Evolutionary conservation across 768 basidiomycete species (phyloP).

Genomic region (Chlorophyllum brunneum): DNA sequence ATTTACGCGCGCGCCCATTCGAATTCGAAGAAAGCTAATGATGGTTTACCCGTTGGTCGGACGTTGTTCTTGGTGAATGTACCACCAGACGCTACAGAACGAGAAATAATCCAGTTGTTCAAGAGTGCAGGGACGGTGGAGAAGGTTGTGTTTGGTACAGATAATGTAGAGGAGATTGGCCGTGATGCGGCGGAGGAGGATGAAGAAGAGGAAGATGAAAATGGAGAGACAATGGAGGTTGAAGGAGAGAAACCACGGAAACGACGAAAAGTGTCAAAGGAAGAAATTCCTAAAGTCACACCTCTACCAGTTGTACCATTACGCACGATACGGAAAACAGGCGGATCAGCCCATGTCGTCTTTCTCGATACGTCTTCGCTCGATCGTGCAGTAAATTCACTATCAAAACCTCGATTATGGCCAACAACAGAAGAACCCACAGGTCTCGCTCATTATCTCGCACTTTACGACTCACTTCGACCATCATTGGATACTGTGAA

Average conservation of each 20-base stretch:
- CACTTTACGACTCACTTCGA: conserved; percentile 61
- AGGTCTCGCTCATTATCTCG: conserved; percentile 70
- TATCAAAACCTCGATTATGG: conserved; percentile 60
- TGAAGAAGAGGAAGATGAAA: conserved; percentile 34
- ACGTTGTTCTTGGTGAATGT: conserved; percentile 89
- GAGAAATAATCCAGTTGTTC: conserved; percentile 77
- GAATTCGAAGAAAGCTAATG: conserved; percentile 36
- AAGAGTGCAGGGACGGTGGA: conserved; percentile 76
- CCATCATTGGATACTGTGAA: conserved; percentile 73
- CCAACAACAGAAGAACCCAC: conserved; percentile 52
- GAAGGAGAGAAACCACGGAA: conserved; percentile 32
- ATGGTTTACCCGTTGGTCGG: conserved; percentile 50
- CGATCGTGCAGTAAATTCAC: conserved; percentile 54
- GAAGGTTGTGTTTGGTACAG: conserved; percentile 51
- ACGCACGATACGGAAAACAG: conserved; percentile 59
- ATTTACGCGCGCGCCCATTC: conserved; percentile 74
- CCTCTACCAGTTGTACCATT: conserved; percentile 54
- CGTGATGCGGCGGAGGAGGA: conserved; percentile 40
- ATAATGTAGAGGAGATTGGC: conserved; percentile 37
- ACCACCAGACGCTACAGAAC: conserved; percentile 83
- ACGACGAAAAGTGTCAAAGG: conserved; percentile 36
- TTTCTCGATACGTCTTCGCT: conserved; percentile 71
- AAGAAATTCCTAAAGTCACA: conserved; percentile 46
- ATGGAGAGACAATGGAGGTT: conserved; percentile 27
- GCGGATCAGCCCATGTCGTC: conserved; percentile 66